Evolutionary conservation across 2,329 filamentous ascomycete genomes (phyloP), one percentile per base, ranked within the genome.

Genomic region (Xylariaceae sp.): DNA sequence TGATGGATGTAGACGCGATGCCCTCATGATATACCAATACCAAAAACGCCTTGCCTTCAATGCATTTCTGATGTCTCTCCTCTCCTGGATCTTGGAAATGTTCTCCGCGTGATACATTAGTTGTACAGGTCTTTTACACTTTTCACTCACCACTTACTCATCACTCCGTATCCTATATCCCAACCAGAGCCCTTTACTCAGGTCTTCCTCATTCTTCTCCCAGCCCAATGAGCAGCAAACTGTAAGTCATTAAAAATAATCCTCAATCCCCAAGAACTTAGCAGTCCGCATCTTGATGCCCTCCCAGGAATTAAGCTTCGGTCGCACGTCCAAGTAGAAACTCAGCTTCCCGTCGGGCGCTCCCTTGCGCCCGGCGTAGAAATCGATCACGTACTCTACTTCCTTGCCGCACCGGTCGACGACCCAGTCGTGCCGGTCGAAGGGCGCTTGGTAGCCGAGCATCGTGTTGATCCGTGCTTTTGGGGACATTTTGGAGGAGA

Each of bases 341-440:
- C 83, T 86, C 6, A 77, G 73, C 61, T 73, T 69, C 22, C 69
- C 64, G 16, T 66, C 60, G 2, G 66, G 66, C 31, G 68, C 67
- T 22, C 73, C 69, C 3, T 73, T 71, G 6, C 80, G 75, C 0
- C 94, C 94, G 5, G 90, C 85, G 68, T 99, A 99, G 64, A 99
- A 99, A 72, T 99, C 94, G 70, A 99, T 99, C 38, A 99, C 88
- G 69, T 99, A 99, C 64, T 97, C 94, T 45, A 99, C 75, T 64
- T 83, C 83, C 17, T 78, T 87, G 31, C 89, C 93, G 67, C 94
- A 97, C 47, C 94, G 80, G 72, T 99, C 92, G 34, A 99, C 87
- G 19, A 97, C 85, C 94, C 94, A 99, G 71, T 99, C 94, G 70
- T 99, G 94, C 28, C 94, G 80, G 73, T 99, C 94, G 71, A 99